Percentiles rank a stretch among this genome's conserved stretches.
These are phyloP conservation scores for Kodamaea kakaduensis DNA, from an alignment of 805 yeast genomes.

Conservation along the genomic window DNA sequence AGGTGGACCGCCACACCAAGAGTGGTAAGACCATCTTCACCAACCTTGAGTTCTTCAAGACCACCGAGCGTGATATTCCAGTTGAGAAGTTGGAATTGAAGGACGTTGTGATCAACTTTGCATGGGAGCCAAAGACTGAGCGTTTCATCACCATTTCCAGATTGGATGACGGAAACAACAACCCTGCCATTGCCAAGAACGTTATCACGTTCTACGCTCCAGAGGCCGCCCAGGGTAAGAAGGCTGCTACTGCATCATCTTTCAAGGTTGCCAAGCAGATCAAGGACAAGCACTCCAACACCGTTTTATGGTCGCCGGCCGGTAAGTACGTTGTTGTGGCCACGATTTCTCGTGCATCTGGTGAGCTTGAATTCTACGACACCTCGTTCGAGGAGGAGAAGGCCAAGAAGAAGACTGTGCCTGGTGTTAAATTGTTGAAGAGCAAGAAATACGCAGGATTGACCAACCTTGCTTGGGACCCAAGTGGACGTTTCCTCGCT, in stretches of 20 bases:
- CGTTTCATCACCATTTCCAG: slow-evolving; percentile 79
- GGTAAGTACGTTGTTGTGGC: slow-evolving; percentile 76
- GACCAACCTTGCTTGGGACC: slow-evolving; percentile 89
- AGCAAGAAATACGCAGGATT: slow-evolving; percentile 68
- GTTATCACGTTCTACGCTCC: slow-evolving; percentile 80
- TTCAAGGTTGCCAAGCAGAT: slow-evolving; percentile 61
- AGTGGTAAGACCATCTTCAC: slow-evolving; percentile 89
- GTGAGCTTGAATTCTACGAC: slow-evolving; percentile 84
- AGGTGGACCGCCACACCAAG: slow-evolving; percentile 95
- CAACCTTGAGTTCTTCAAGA: slow-evolving; percentile 85
- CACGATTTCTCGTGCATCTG: slow-evolving; percentile 45
- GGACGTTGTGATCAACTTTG: slow-evolving; percentile 81
- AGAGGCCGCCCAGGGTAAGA: slow-evolving; percentile 34
- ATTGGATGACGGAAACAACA: slow-evolving; percentile 56
- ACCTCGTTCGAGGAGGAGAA: slow-evolving; percentile 73
- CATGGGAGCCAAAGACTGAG: slow-evolving; percentile 94
- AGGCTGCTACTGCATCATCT: slow-evolving; percentile 40
- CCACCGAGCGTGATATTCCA: slow-evolving; percentile 85
- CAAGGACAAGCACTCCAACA: slow-evolving; percentile 62
- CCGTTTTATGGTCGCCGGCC: slow-evolving; percentile 83
- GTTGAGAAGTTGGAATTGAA: slow-evolving; percentile 91
- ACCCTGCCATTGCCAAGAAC: slow-evolving; percentile 64
- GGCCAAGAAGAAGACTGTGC: slow-evolving; percentile 42
- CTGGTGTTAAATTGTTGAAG: slow-evolving; percentile 53
- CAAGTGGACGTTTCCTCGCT: slow-evolving; percentile 86